Base-by-base conservation (phyloP, 768 basidiomycete species). In the Cystofilobasidium bisporidii region DNA sequence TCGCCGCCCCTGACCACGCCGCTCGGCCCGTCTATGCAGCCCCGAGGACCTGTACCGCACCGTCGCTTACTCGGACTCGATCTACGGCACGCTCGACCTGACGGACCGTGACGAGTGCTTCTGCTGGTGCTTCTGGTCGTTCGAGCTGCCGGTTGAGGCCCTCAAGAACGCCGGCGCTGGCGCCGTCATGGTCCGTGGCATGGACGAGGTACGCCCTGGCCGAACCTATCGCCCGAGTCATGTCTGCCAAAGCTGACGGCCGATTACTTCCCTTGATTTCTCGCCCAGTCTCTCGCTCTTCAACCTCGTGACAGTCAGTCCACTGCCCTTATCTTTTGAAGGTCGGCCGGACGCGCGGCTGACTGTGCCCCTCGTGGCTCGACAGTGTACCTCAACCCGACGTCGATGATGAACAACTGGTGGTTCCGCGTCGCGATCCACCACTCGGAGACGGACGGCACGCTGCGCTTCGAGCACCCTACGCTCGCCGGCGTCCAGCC, bases 101-200 rank as follows among this genome's bases (percentile, higher is more conserved):
- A 80, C 79, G 0, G 79, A 80, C 20, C 75, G 77, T 8, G 83
- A 85, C 58, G 79, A 79, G 26, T 82, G 80, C 69, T 83, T 82
- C 71, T 85, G 83, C 72, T 86, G 85, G 85, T 83, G 81, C 67
- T 83, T 85, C 74, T 86, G 84, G 83, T 74, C 75, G 0, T 77
- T 80, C 65, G 74, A 77, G 1, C 75, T 83, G 14, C 69, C 77
- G 1, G 59, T 81, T 17, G 56, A 65, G n/a, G 64, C 72, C 28
- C 73, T 86, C 24, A 71, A 70, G 47, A 69, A 73, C 1, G 76
- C 78, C n/a, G 59, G 74, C 1, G 78, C 77, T 1, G 59, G 38
- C 3, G 24, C 24, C 24, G 75, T 86, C 22, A 75, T 79, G 64
- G 82, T 85, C 1, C 78, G 83, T 38, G 81, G 80, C 11, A 82